Base-by-base conservation (phyloP, 2,329 filamentous ascomycete genomes). In the Cercospora citrullina region DNA sequence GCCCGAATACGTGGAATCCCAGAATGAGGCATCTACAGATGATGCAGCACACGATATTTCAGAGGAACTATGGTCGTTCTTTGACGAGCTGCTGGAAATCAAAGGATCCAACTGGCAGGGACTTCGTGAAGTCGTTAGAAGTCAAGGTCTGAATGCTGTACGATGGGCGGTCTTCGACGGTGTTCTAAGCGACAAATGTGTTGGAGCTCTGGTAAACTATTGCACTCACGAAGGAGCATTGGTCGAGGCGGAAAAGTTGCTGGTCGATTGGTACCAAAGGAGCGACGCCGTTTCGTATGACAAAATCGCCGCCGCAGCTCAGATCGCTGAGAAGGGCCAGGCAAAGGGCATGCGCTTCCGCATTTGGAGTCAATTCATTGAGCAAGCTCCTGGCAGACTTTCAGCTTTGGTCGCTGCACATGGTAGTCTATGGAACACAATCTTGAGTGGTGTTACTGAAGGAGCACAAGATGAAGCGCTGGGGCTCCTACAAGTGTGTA, bases 111-210 rank as follows among this genome's bases (percentile, higher is more conserved):
- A 79, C 21, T 83, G 81, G 80, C 72, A 75, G 5, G 75, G 75
- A 1, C 76, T 83, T 60, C 79, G 78, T 30, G 76, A 80, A 26
- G 76, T 81, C 1, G 79, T 82, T 4, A 73, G 81, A 30, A 78
- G 80, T 23, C 81, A 83, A 73, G 80, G 75, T 1, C 75, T 82
- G 1, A 73, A 76, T 9, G 65, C 81, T 10, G 28, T 83, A 5
- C 75, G 76, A 53, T 73, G 77, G 62, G 80, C 80, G 7, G 73
- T 83, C 58, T 66, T 69, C 8, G 77, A 81, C 18, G 70, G 72
- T 0, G 65, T 80, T 14, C 69, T 82, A 6, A 66, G 70, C 26
- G 63, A 65, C 0, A 14, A 26, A 1, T 64, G 55, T n/a, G 60
- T 68, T 16, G 51, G 61, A n/a, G 60, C 26, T 14, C 61, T 74